These are phyloP conservation scores for Claviceps pazoutovae DNA, from an alignment of 2,329 filamentous ascomycete species.

Conservation along the genomic window DNA sequence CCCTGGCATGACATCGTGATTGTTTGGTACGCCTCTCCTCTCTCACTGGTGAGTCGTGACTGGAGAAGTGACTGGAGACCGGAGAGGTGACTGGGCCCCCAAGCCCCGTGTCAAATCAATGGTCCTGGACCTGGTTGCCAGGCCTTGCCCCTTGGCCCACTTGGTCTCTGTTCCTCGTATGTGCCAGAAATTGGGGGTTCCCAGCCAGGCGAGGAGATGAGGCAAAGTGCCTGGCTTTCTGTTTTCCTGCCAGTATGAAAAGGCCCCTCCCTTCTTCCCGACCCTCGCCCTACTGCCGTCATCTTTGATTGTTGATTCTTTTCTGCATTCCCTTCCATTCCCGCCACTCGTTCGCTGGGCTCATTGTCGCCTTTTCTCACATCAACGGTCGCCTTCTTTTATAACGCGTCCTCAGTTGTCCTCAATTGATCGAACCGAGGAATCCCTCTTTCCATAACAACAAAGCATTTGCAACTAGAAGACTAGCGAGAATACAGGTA, in stretches of 20 bases:
- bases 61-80: too few relatives aligned
- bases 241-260: conserved; percentile 1
- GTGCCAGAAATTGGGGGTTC: neutral
- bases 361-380: conserved; percentile 12
- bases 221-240: neutral
- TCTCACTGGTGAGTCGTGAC: too few relatives aligned
- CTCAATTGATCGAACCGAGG: neutral
- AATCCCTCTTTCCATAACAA: neutral
- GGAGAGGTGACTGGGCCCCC: too few relatives aligned
- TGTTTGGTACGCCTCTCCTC: neutral
- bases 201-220: neutral
- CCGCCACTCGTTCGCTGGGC: conserved; percentile 24
- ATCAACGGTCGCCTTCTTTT: conserved; percentile 9
- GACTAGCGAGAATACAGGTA: neutral
- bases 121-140: neutral
- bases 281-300: conserved; percentile 12
- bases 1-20: conserved; percentile 2
- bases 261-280: conserved; percentile 12
- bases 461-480: neutral
- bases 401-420: neutral
- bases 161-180: conserved; percentile 6
- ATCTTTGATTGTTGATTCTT: conserved; percentile 13
- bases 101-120: neutral
- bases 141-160: conserved; percentile 4
- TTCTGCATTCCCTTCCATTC: conserved; percentile 21